Base-by-base conservation (phyloP, 2,329 filamentous ascomycete species). In the Colletotrichum sp. region DNA sequence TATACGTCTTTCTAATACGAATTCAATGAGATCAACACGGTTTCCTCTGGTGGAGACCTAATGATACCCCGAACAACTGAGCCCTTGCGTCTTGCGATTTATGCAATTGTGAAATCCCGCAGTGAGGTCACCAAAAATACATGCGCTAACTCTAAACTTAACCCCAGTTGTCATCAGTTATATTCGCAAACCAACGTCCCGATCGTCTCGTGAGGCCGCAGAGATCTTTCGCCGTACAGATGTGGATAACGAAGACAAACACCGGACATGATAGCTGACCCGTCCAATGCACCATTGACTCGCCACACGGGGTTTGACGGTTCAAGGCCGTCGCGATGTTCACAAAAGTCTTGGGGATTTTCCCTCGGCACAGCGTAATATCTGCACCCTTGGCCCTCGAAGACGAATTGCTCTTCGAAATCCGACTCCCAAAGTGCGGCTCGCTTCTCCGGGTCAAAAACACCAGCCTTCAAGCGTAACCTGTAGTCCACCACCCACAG, bases 131-230 rank as follows among this genome's bases (percentile, higher is more conserved):
- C 8, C 26, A 5, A 60, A n/a, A 0, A 18, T 26, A n/a, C 16
- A 28, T 60, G 15, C 57, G 13, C 57, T 1, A 0, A 30, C 13
- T 60, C 1, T 28, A 16, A 30, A n/a, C 6, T 30, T 28, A 26
- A 26, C 28, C 15, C 22, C 57, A 0, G 26, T 30, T 18, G 0
- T 30, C 13, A 5, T 60, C 15, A 60, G 24, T 30, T 0, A 59
- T 28, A 22, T 26, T 59, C 15, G 55, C 55, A 59, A 18, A 59
- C 22, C 55, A 59, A 28, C 0, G 0, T 28, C 55, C 55, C 55
- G 16, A 59, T 48, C 44, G 0, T 22, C 44, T 1, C 44, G 44
- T 0, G 0, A 6, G 39, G 1, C 39, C 0, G 39, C 18, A 18
- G 9, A 44, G 39, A 0, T 6, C 39, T 44, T 44, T 39, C 16